These are phyloP conservation scores for Leptographium galeiforme DNA, from an alignment of 2,329 filamentous ascomycete species.

Conservation along the genomic window DNA sequence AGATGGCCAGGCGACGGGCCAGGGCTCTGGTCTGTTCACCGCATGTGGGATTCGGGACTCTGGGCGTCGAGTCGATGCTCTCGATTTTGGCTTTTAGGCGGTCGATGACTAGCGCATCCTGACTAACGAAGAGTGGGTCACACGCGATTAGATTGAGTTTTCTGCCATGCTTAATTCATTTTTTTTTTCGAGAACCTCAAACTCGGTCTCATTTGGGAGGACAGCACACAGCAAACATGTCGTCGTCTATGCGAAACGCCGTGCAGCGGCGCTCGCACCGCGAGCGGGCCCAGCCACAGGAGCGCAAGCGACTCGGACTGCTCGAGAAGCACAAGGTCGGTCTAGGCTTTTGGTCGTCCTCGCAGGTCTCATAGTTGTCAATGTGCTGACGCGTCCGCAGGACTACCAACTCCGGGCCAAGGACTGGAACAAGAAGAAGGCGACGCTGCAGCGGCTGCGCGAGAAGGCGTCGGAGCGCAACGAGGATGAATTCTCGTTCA, in stretches of 20 bases:
- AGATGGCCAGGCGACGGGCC: too few relatives aligned
- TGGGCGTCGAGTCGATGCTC: too few relatives aligned
- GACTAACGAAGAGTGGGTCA: neutral
- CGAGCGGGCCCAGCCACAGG: slow-evolving; percentile 76
- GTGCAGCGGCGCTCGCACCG: slow-evolving; percentile 49
- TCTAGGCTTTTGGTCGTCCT: neutral
- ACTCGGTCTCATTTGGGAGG: neutral
- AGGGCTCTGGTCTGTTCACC: too few relatives aligned
- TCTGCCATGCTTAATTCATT: too few relatives aligned
- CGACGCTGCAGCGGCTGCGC: slow-evolving; percentile 42
- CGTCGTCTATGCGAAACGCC: slow-evolving; percentile 13
- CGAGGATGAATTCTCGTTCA: slow-evolving; percentile 62
- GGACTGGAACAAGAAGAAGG: slow-evolving; percentile 54
- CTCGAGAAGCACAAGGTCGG: slow-evolving; percentile 86
- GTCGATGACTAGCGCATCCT: neutral
- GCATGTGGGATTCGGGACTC: too few relatives aligned
- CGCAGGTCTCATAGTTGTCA: neutral
- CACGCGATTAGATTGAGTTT: neutral
- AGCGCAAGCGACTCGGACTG: slow-evolving; percentile 75
- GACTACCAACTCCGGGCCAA: slow-evolving; percentile 35
- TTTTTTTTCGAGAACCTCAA: neutral
- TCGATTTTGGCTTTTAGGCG: too few relatives aligned
- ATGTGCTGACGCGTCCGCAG: neutral
- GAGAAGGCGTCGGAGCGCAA: slow-evolving; percentile 52
- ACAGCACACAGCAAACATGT: slow-evolving; percentile 4